Evolutionary conservation across 139 green algal genomes (phyloP), one percentile per base, ranked within the genome.

Genomic region (Coccomyxa sp.): DNA sequence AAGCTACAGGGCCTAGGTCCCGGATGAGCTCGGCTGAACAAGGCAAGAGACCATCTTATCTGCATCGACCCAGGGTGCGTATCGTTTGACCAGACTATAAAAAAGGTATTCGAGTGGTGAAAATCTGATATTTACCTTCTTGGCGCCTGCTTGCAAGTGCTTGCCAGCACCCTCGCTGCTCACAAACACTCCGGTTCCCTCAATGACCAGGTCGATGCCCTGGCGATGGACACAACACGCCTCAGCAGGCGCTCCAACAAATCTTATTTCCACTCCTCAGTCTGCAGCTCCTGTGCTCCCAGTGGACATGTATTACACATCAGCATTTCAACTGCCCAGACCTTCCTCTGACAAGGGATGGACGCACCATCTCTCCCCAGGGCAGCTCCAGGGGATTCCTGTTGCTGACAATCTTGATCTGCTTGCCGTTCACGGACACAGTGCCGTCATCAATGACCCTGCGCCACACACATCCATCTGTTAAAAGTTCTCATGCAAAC

Each of bases 151-250:
- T 89, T 96, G 27, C 82, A 97, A 89, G 90, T 98, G 96, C 94
- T 98, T 98, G 92, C 91, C 88, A 32, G 95, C 96, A 59, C 95
- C 96, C 71, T 92, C 85, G 67, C 80, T 85, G 92, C 97, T 94
- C 80, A 98, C 91, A 92, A 99, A 98, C 51, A 98, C 94, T 81
- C 95, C 95, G 27, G 97, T 98, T 83, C 95, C 96, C 94, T 99
- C 97, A 89, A 99, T 99, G 77, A 99, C 96, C 71, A 99, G 91
- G 93, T 98, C 95, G 31, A 98, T 92, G 81, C 90, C 87, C 77
- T 81, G 77, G 51, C 21, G 9, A 51, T 71, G 21, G 63, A 25
- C 63, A 28, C 63, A 71, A 12, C 71, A 77, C 27, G 12, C 71
- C 71, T 31, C 9, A 23, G 66, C 66, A 74, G 10, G 21, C 9